These are phyloP conservation scores for Syzygium syzygioides DNA, from an alignment of 441 rosid genomes.

Conservation along the genomic window DNA sequence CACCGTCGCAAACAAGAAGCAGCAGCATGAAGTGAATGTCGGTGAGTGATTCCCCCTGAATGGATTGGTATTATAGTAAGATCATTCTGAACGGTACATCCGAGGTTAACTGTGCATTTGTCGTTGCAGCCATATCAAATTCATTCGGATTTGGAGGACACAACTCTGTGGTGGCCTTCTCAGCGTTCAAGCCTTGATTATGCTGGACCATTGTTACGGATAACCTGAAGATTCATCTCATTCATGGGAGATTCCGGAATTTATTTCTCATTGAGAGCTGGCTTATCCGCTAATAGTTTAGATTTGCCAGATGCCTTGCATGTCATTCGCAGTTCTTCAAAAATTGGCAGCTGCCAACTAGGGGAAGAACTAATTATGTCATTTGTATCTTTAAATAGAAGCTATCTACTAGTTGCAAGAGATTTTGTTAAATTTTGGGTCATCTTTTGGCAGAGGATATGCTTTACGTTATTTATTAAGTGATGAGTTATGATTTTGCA, in stretches of 20 bases:
- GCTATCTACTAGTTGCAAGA: background rate
- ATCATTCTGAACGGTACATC: background rate
- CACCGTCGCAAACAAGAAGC: constrained; percentile 71
- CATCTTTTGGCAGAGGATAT: background rate
- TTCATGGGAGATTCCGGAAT: background rate
- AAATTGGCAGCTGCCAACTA: background rate
- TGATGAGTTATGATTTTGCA: background rate
- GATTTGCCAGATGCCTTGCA: background rate
- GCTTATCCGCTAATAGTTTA: background rate
- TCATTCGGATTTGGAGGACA: constrained; percentile 98
- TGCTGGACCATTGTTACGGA: background rate
- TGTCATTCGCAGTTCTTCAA: background rate
- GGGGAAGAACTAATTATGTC: background rate
- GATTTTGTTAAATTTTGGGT: background rate
- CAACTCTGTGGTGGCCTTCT: constrained; percentile 87
- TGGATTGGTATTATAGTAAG: background rate
- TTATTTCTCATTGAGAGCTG: background rate
- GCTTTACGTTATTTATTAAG: background rate
- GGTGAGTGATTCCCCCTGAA: constrained; percentile 46
- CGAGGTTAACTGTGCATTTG: background rate
- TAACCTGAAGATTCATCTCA: background rate
- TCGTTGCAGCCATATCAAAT: constrained; percentile 59
- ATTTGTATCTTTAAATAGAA: background rate
- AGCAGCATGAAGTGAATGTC: constrained; percentile 89
- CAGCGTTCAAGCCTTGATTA: constrained; percentile 69